A percentile compares a stretch with the other conserved stretches of the same genome.
These are phyloP conservation scores for Selenicereus undatus DNA, from an alignment of 148 eudicot species.

Conservation along the genomic window DNA sequence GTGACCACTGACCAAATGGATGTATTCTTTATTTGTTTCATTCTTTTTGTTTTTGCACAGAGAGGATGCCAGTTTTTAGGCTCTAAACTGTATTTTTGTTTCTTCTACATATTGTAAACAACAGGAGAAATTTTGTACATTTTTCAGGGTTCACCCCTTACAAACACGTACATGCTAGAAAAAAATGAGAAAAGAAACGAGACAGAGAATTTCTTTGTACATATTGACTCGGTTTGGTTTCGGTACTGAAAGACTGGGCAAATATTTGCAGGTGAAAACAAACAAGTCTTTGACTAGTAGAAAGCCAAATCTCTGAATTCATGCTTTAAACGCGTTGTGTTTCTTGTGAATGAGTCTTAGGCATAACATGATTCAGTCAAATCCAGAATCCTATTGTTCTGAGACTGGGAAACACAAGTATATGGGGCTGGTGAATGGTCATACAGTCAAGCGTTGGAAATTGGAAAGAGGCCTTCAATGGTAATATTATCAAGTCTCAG, in stretches of 20 bases:
- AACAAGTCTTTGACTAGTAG: background rate
- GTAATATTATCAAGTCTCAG: too few relatives aligned
- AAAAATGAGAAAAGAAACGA: background rate
- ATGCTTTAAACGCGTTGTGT: background rate
- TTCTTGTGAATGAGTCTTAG: background rate
- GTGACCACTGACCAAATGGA: background rate
- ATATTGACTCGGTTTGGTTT: background rate
- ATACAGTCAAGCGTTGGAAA: background rate
- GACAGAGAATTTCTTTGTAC: background rate
- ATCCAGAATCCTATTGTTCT: background rate
- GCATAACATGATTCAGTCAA: background rate
- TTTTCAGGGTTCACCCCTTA: constrained; percentile 2
- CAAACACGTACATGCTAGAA: background rate
- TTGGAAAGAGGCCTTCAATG: too few relatives aligned
- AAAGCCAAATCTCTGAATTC: background rate
- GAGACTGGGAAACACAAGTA: background rate
- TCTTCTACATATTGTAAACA: background rate
- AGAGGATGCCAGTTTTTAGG: constrained; percentile 1
- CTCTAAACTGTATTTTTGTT: background rate
- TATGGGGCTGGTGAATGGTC: background rate
- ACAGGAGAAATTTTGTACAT: background rate
- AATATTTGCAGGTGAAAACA: too few relatives aligned
- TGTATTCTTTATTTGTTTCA: background rate
- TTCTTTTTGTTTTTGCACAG: background rate
- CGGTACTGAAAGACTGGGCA: background rate